A percentile compares a stretch with the other conserved stretches of the same genome.
These are phyloP conservation scores for Podosphaera leucotricha DNA, from an alignment of 2,329 filamentous ascomycete species.

Conservation along the genomic window DNA sequence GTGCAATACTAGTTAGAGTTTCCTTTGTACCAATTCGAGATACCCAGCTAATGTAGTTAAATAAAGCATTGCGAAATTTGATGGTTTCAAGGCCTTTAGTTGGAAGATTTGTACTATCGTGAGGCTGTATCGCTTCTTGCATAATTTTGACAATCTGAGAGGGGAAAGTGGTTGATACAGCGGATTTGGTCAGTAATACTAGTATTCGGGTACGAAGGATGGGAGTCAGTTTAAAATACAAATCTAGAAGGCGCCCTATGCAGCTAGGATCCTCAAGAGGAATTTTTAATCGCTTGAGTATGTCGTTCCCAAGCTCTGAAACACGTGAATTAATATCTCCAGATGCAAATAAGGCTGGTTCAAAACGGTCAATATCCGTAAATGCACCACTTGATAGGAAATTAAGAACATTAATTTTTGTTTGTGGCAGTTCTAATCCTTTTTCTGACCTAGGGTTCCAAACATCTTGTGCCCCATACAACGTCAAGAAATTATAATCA, in stretches of 20 bases:
- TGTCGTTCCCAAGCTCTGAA: slow-evolving; percentile 65
- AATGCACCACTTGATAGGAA: slow-evolving; percentile 75
- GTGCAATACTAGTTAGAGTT: slow-evolving; percentile 40
- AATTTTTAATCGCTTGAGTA: slow-evolving; percentile 56
- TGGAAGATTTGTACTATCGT: slow-evolving; percentile 16
- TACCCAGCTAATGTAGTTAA: slow-evolving; percentile 71
- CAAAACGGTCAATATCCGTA: slow-evolving; percentile 55
- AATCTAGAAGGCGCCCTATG: slow-evolving; percentile 41
- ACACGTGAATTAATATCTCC: slow-evolving; percentile 64
- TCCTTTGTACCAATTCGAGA: slow-evolving; percentile 44
- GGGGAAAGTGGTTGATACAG: slow-evolving; percentile 44
- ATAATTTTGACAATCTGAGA: slow-evolving; percentile 46
- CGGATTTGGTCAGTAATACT: slow-evolving; percentile 51
- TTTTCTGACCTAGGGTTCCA: slow-evolving; percentile 38
- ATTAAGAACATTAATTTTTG: slow-evolving; percentile 42
- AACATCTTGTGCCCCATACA: slow-evolving; percentile 41
- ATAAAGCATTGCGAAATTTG: slow-evolving; percentile 62
- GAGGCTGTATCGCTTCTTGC: slow-evolving; percentile 33
- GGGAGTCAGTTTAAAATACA: slow-evolving; percentile 51
- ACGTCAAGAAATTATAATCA: slow-evolving; percentile 45
- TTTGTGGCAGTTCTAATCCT: slow-evolving; percentile 42
- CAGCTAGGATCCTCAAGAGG: slow-evolving; percentile 46
- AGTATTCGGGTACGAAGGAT: slow-evolving; percentile 60
- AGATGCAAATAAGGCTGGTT: slow-evolving; percentile 64
- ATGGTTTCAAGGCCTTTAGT: slow-evolving; percentile 32